phyloP scores from a whole-genome alignment of 176 grass and related monocot species.

The Musa beccarii region DNA sequence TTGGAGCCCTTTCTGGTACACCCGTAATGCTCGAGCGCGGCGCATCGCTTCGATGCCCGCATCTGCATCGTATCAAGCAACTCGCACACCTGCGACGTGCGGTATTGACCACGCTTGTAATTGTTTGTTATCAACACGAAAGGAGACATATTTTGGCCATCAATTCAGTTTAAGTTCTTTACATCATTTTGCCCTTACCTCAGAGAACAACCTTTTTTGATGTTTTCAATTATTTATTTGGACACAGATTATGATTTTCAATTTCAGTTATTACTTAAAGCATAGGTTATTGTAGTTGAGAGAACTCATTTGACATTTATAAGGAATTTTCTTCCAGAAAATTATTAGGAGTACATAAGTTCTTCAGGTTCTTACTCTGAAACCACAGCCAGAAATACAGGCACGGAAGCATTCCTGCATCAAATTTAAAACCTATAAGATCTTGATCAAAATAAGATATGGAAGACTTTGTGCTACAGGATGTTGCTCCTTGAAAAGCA shows the following conservation, averaged over 20 bases:
- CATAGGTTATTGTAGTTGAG: neutral
- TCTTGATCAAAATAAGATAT: slow-evolving; percentile 1
- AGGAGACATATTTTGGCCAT: no score
- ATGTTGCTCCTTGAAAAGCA: neutral
- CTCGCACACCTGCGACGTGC: no score
- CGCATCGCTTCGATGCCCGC: no score
- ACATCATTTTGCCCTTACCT: neutral
- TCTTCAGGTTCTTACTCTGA: slow-evolving; percentile 39
- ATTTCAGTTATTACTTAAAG: neutral
- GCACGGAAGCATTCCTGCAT: slow-evolving; percentile 84
- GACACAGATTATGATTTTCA: neutral
- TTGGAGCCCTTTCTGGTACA: no score
- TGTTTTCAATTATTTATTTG: neutral
- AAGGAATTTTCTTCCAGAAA: neutral
- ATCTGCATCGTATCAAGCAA: no score
- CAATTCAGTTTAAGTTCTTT: no score
- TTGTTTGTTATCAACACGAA: no score
- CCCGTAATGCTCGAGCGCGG: no score
- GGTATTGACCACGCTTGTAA: no score
- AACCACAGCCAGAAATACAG: slow-evolving; percentile 90
- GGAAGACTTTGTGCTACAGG: no score
- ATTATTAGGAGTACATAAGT: neutral
- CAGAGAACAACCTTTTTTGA: neutral
- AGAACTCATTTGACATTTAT: neutral
- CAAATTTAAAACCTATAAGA: slow-evolving; percentile 5